Conservation (phyloP, 805 yeast species). For the Zygosaccharomyces pseudorouxii region DNA sequence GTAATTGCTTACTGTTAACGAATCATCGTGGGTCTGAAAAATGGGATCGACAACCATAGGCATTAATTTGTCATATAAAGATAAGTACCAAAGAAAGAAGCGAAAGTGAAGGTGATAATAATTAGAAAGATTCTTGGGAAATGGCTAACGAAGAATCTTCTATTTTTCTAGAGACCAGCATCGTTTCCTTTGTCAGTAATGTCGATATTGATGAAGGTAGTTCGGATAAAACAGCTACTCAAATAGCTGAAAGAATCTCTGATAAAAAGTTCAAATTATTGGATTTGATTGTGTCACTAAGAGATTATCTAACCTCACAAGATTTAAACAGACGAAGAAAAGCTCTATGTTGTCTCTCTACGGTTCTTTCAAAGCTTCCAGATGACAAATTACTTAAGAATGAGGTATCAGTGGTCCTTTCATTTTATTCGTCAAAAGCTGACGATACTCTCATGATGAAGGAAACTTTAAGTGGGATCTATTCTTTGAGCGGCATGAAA, state of each 20-base stretch:
- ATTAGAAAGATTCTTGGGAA: conserved; percentile 20
- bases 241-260: conserved; percentile 30
- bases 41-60: too few relatives aligned
- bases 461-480: conserved; percentile 52
- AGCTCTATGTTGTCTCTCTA: conserved; percentile 43
- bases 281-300: conserved; percentile 53
- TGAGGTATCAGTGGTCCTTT: conserved; percentile 38
- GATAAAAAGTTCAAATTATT: conserved; percentile 38
- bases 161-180: background rate
- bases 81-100: conserved; percentile 7
- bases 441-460: conserved; percentile 56
- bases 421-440: conserved; percentile 61
- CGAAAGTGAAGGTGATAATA: conserved; percentile 19
- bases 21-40: too few relatives aligned
- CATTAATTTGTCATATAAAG: background rate
- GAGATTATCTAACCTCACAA: conserved; percentile 59
- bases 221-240: conserved; percentile 28
- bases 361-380: conserved; percentile 34
- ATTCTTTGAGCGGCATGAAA: conserved; percentile 48
- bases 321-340: conserved; percentile 49
- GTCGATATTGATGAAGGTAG: conserved; percentile 34
- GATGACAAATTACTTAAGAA: conserved; percentile 34
- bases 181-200: conserved; percentile 39
- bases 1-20: too few relatives aligned
- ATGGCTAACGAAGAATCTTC: conserved; percentile 2